Conservation (phyloP, 1,284 basidiomycete species). For the Lentinula novae-zelandiae region DNA sequence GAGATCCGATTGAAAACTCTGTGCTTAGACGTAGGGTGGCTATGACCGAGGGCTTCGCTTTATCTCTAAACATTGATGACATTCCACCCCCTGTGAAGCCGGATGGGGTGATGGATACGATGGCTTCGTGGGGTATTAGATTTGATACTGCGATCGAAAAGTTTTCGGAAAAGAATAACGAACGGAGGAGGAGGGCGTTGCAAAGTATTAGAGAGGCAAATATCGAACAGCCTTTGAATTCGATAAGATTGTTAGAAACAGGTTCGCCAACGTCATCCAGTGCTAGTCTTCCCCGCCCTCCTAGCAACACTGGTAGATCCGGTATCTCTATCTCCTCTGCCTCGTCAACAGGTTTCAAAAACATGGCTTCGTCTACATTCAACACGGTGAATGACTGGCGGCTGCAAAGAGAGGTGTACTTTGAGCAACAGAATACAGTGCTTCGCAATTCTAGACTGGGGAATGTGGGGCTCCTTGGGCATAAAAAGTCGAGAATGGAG, state of each 20-base stretch:
- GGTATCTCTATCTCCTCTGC: neutral
- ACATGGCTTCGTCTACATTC: neutral
- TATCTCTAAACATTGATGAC: constrained; percentile 14
- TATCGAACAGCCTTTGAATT: neutral
- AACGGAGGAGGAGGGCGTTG: constrained; percentile 14
- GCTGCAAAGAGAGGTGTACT: neutral
- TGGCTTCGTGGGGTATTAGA: constrained; percentile 18
- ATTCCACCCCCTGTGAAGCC: constrained; percentile 18
- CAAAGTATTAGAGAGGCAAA: constrained; percentile 10
- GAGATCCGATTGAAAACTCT: neutral
- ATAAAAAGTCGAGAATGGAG: constrained; percentile 9
- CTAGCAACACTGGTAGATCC: neutral
- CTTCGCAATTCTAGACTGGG: neutral
- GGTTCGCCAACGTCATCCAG: neutral
- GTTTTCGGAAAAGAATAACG: constrained; percentile 15
- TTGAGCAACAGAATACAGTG: neutral
- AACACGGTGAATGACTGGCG: neutral
- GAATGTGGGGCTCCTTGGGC: constrained; percentile 2
- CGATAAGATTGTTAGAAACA: neutral
- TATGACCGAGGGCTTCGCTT: constrained; percentile 14
- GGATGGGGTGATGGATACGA: constrained; percentile 19
- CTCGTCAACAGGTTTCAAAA: neutral
- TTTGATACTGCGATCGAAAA: constrained; percentile 15
- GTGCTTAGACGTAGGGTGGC: constrained; percentile 13
- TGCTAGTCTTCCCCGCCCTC: neutral